Evolutionary conservation across 2,329 filamentous ascomycete genomes (phyloP).

Genomic region (Aspergillus piperis): DNA sequence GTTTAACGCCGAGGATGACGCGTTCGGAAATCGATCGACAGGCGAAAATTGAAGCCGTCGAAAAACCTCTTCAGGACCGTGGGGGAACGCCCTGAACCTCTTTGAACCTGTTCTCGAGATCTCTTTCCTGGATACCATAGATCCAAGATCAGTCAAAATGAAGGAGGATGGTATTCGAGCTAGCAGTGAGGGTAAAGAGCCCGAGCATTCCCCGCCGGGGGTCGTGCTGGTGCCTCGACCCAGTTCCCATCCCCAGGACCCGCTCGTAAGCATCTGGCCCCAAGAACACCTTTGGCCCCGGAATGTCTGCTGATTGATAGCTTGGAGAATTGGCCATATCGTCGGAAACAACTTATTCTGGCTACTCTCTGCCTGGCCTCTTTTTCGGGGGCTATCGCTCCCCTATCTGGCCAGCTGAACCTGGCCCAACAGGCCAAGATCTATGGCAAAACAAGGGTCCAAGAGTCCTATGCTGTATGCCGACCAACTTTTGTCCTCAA

Average conservation of each 20-base stretch:
- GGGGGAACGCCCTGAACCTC: too few species aligned
- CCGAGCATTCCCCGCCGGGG: constrained; percentile 10
- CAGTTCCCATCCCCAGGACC: neutral
- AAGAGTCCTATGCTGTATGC: constrained; percentile 4
- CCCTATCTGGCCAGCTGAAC: neutral
- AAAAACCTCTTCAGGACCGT: neutral
- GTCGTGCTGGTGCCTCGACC: constrained; percentile 1
- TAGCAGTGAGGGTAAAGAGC: neutral
- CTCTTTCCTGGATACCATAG: too few species aligned
- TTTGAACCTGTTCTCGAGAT: too few species aligned
- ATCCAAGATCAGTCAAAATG: neutral
- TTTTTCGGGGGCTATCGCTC: constrained; percentile 3
- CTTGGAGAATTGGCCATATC: constrained; percentile 3
- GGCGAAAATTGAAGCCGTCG: neutral
- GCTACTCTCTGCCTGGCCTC: constrained; percentile 2
- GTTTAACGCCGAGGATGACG: neutral
- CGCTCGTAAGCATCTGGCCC: constrained; percentile 1
- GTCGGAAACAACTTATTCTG: constrained; percentile 3
- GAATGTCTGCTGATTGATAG: neutral
- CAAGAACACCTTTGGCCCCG: neutral
- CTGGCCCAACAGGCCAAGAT: constrained; percentile 6
- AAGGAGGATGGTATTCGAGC: neutral
- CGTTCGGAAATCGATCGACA: neutral
- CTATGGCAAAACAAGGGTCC: constrained; percentile 6
- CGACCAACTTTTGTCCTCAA: too few species aligned